These are phyloP conservation scores for Leccinum uliginosum DNA, from an alignment of 768 basidiomycete species.

Conservation along the genomic window DNA sequence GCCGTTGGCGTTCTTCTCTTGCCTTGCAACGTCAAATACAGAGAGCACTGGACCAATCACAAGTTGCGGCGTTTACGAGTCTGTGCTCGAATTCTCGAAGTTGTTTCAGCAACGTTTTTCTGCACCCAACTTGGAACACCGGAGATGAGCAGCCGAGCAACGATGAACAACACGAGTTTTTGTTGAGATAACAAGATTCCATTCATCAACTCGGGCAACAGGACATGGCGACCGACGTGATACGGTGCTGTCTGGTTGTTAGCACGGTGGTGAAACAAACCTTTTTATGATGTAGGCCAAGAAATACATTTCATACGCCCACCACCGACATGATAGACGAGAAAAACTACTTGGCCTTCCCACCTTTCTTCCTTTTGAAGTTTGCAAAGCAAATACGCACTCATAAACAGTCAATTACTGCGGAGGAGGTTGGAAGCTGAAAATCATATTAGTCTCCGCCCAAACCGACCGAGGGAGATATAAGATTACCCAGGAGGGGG, in stretches of 20 bases:
- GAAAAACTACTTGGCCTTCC: slow-evolving; percentile 25
- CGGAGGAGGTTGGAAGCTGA: slow-evolving; percentile 47
- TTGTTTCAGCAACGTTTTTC: slow-evolving; percentile 25
- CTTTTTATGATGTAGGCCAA: slow-evolving; percentile 16
- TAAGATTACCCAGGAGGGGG: slow-evolving; percentile 77
- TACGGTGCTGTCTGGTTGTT: slow-evolving; percentile 21
- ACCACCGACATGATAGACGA: slow-evolving; percentile 17
- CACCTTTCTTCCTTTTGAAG: slow-evolving; percentile 18
- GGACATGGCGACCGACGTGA: slow-evolving; percentile 18
- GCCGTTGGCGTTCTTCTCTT: slow-evolving; percentile 24
- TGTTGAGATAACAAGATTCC: slow-evolving; percentile 14
- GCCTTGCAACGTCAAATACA: slow-evolving; percentile 27
- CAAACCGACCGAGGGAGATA: background rate
- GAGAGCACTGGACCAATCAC: slow-evolving; percentile 23
- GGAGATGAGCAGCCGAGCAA: slow-evolving; percentile 24
- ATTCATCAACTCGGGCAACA: slow-evolving; percentile 19
- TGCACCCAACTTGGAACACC: slow-evolving; percentile 17
- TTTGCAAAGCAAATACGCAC: slow-evolving; percentile 10
- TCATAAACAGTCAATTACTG: slow-evolving; percentile 27
- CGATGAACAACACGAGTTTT: slow-evolving; percentile 18
- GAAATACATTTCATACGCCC: slow-evolving; percentile 26
- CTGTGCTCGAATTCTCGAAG: slow-evolving; percentile 27
- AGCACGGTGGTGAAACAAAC: slow-evolving; percentile 28
- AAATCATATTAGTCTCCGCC: slow-evolving; percentile 4
- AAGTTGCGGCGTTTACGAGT: slow-evolving; percentile 23